Evolutionary conservation across 257 asterid species (phyloP), one percentile per base, ranked within the genome.

Genomic region (Parsonsia alboflavescens): DNA sequence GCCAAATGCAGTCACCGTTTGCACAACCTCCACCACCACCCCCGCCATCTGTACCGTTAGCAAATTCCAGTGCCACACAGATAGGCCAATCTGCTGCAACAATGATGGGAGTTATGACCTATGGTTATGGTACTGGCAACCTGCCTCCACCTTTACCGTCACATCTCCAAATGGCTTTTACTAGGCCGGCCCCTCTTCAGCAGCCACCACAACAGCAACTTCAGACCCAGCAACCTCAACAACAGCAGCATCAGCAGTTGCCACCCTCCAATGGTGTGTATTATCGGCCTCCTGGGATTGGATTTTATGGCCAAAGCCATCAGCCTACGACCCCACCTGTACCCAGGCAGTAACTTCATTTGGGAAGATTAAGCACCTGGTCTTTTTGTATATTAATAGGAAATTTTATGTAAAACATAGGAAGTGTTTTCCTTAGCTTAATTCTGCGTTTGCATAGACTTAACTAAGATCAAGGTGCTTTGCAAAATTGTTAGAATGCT

Each of bases 241-340:
- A 76, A 7, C 79, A 52, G 74, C 87, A 58, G 70, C 88, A 80
- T 68, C 82, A 64, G 59, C 85, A 56, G 77, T 80, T 65, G 53
- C 86, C 44, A 16, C 89, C 68, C 66, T 77, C 79, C 22, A 87
- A 75, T 70, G 85, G 93, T 7, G 91, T 90, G 69, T 92, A 78
- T 79, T 95, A 86, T 68, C 84, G 96, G 79, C 93, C 96, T 13
- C 79, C 89, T 0, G 98, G 98, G 28, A 74, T 88, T 19, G 99
- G 98, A 70, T 95, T 92, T 73, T 90, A 88, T 57, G 96, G 96
- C 76, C 96, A 89, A 74, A 85, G 85, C 82, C 98, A 88, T 84
- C 97, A 89, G 84, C 85, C 93, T 26, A 81, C 97, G 5, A 83
- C 97, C 3, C 96, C 96, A 11, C 94, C 98, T 30, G 87, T 88